A percentile compares a stretch with the other conserved stretches of the same genome.
phyloP scores from a whole-genome alignment of 2,329 filamentous ascomycete species.

The Colletotrichum coccodes region DNA sequence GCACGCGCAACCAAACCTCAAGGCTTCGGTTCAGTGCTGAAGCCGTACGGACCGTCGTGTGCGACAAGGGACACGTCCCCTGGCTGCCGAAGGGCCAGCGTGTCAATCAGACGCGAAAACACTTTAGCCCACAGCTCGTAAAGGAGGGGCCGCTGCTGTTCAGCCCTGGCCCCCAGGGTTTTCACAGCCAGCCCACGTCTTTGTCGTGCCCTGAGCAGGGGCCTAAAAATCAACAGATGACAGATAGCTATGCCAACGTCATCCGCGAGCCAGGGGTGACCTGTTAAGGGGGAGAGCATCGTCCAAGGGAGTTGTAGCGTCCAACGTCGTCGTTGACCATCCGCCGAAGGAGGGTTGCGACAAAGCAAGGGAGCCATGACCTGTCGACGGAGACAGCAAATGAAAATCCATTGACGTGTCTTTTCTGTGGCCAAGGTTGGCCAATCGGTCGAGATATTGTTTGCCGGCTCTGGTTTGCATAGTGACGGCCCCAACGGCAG shows the following conservation, averaged over 20 bases:
- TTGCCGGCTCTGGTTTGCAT: conserved; percentile 2
- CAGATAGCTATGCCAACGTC: conserved; percentile 4
- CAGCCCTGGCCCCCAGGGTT: conserved; percentile 13
- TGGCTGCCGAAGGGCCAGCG: conserved; percentile 2
- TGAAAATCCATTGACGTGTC: conserved; percentile 18
- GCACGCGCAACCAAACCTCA: background rate
- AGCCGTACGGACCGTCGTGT: background rate
- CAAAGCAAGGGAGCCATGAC: conserved; percentile 24
- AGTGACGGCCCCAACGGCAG: background rate
- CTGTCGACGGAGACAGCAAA: background rate
- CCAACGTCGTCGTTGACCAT: conserved; percentile 6
- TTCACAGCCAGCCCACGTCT: background rate
- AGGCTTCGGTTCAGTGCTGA: background rate
- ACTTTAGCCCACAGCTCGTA: conserved; percentile 9
- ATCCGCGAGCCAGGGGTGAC: conserved; percentile 4
- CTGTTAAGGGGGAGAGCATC: background rate
- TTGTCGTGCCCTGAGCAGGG: background rate
- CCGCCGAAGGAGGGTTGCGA: background rate
- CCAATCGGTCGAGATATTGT: background rate
- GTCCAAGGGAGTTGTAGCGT: conserved; percentile 7
- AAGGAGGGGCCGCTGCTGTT: conserved; percentile 10
- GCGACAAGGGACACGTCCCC: conserved; percentile 4
- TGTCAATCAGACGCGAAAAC: conserved; percentile 17
- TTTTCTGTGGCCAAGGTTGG: conserved; percentile 10
- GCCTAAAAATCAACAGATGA: background rate